These are phyloP conservation scores for Lepidium didymum DNA, from an alignment of 345 rosid species.

Conservation along the genomic window DNA sequence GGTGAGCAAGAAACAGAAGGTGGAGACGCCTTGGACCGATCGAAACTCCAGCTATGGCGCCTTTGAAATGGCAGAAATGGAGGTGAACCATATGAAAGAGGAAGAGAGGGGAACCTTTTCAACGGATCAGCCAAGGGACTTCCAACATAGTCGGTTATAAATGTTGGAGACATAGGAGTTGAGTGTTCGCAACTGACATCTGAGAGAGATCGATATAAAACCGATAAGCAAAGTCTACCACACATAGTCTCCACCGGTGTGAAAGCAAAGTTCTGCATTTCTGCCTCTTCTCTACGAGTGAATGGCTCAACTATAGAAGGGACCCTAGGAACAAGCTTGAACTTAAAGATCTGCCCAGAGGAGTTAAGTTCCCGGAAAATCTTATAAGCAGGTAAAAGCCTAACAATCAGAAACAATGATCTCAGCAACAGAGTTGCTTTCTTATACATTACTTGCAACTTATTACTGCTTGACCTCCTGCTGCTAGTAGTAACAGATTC, in stretches of 20 bases:
- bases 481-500: constrained; percentile 41
- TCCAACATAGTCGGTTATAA: constrained; percentile 90
- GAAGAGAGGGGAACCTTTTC: constrained; percentile 72
- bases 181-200: constrained; percentile 63
- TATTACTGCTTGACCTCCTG: constrained; percentile 56
- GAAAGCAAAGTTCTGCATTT: constrained; percentile 77
- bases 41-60: constrained; percentile 87
- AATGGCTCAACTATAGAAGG: constrained; percentile 78
- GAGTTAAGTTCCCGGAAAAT: constrained; percentile 73
- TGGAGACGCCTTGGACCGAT: constrained; percentile 55
- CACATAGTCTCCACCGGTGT: constrained; percentile 74
- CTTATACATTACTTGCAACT: constrained; percentile 61
- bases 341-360: constrained; percentile 50
- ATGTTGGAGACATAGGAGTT: constrained; percentile 72
- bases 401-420: constrained; percentile 71
- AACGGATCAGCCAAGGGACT: constrained; percentile 91
- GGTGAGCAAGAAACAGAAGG: constrained; percentile 71
- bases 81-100: constrained; percentile 64
- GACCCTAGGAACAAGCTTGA: constrained; percentile 65
- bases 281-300: constrained; percentile 73
- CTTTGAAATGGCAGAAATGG: constrained; percentile 73
- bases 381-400: constrained; percentile 90
- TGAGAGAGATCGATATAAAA: constrained; percentile 52
- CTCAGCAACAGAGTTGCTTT: constrained; percentile 74
- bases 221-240: constrained; percentile 87